Base-by-base conservation (phyloP, 2,329 filamentous ascomycete genomes). In the Gyromitra esculenta region DNA sequence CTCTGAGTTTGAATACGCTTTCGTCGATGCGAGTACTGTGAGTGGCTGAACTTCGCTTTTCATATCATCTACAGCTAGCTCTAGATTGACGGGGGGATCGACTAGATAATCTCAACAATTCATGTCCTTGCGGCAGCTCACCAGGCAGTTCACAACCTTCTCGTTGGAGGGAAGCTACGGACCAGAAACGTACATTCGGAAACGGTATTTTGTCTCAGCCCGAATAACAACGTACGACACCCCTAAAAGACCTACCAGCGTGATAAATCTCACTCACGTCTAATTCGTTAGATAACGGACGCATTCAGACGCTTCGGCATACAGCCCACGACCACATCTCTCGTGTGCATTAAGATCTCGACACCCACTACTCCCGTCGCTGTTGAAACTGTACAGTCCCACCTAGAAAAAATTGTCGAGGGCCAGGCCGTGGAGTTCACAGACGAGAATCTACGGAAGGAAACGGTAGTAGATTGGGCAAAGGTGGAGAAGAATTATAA, bases 251-350 rank as follows among this genome's bases (percentile, higher is more conserved):
- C 6, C 11, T 2, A 11, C 7, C 9, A 11, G 15, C 13, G 15
- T 11, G 18, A 48, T 5, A 18, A 41, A 45, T 31, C n/a, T n/a
- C 39, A 37, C 63, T 52, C 25, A 74, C 21, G n/a, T 18, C 15
- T 21, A 68, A 71, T 54, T 48, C n/a, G 43, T 66, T 80, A 96
- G 93, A 98, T 99, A 81, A 89, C 93, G 66, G 94, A 97, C 80
- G 91, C 94, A 0, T 98, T 98, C 84, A 91, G 93, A 41, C 91
- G 91, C 69, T 97, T 96, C 82, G 96, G 96, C 62, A 90, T 98
- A 74, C 86, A 88, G 0, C 89, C 92, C 11, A 85, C 86, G 9
- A 96, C 91, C 1, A 90, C 87, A 57, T 84, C 90, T 80, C 84
- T 99, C n/a, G 85, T 97, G 1, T 90, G 92, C 5, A 87, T 97